A percentile compares a stretch with the other conserved stretches of the same genome.
Evolutionary conservation across 2,329 filamentous ascomycete genomes (phyloP).

Genomic region (Waltergamsia citrina): DNA sequence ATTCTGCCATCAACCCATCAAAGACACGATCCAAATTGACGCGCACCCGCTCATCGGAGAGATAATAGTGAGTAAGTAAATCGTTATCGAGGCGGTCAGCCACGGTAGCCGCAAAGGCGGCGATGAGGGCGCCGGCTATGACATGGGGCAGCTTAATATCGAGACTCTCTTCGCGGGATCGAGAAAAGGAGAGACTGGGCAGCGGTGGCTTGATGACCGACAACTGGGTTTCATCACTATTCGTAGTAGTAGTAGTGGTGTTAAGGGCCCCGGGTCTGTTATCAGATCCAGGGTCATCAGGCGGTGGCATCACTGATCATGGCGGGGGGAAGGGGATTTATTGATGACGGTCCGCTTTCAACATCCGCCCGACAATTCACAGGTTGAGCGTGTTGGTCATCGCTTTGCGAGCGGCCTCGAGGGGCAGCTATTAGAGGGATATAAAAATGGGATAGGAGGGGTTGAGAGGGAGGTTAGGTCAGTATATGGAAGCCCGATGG

Average conservation of each 20-base stretch:
- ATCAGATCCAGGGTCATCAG: slow-evolving; percentile 14
- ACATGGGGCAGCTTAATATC: slow-evolving; percentile 24
- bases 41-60: slow-evolving; percentile 17
- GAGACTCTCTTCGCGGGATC: slow-evolving; percentile 16
- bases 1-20: slow-evolving; percentile 22
- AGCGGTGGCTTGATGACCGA: slow-evolving; percentile 21
- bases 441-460: neutral
- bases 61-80: slow-evolving; percentile 26
- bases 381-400: too few relatives aligned
- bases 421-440: too few relatives aligned
- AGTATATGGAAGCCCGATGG: too few relatives aligned
- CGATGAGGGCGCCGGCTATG: slow-evolving; percentile 21
- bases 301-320: slow-evolving; percentile 19
- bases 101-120: slow-evolving; percentile 23
- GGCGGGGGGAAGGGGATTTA: slow-evolving; percentile 4
- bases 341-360: too few relatives aligned
- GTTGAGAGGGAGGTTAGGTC: too few relatives aligned
- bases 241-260: neutral
- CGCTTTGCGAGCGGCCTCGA: too few relatives aligned
- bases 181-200: slow-evolving; percentile 17
- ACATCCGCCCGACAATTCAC: too few relatives aligned
- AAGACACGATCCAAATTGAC: slow-evolving; percentile 24
- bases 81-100: slow-evolving; percentile 23
- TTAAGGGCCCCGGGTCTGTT: slow-evolving; percentile 11
- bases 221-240: neutral